Evolutionary conservation across 352 stramenopile species (phyloP).

Genomic region (Pythium dissotocum): DNA sequence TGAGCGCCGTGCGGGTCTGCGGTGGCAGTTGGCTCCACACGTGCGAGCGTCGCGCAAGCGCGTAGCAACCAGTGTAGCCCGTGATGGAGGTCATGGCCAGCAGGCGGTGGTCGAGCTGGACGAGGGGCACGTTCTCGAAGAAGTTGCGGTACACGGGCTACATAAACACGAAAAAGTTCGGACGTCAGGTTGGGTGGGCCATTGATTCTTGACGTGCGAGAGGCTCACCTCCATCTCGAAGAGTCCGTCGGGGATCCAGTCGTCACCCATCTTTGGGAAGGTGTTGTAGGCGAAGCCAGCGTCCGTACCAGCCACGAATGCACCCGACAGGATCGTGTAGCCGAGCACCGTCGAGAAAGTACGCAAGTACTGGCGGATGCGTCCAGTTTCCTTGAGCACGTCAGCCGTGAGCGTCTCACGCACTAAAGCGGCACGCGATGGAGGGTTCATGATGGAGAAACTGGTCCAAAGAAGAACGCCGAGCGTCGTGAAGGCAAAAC

Average conservation of each 20-base stretch:
- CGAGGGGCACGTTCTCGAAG: constrained; percentile 98
- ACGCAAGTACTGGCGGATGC: constrained; percentile 70
- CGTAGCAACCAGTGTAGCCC: constrained; percentile 70
- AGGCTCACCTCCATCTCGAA: constrained; percentile 67
- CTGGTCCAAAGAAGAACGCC: constrained; percentile 94
- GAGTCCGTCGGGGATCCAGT: constrained; percentile 95
- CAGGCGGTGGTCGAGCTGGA: constrained; percentile 98
- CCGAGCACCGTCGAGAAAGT: constrained; percentile 67
- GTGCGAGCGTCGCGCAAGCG: constrained; percentile 61
- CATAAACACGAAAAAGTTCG: not conserved
- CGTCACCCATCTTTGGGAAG: constrained; percentile 95
- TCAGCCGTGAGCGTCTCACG: constrained; percentile 83
- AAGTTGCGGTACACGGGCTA: constrained; percentile 93
- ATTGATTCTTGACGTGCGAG: not conserved
- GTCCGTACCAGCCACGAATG: constrained; percentile 98
- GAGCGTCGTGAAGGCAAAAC: constrained; percentile 97
- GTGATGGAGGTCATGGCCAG: constrained; percentile 91
- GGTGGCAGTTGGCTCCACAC: constrained; percentile 88
- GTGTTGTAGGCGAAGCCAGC: constrained; percentile 98
- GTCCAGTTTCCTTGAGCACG: constrained; percentile 59
- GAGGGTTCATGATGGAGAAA: constrained; percentile 86
- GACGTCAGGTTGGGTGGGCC: not conserved
- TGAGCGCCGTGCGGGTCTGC: constrained; percentile 72
- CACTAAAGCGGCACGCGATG: constrained; percentile 56
- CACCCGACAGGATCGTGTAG: constrained; percentile 86